Percentiles rank a stretch among this genome's conserved stretches.
Conservation (phyloP, 2,329 filamentous ascomycete genomes). For the Apiospora aurea region DNA sequence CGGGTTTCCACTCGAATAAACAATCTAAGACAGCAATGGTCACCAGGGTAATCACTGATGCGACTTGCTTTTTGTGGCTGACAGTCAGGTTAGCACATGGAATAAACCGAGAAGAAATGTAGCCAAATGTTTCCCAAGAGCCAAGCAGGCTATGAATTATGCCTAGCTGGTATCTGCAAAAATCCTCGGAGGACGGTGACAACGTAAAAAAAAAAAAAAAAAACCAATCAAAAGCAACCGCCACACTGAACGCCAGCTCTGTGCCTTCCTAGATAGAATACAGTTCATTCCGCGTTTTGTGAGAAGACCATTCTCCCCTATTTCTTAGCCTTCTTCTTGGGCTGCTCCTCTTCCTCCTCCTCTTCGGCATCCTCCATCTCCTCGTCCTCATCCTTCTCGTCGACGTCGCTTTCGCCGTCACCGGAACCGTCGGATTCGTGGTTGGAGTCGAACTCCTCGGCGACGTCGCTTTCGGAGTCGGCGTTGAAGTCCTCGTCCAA, state of each 20-base stretch:
- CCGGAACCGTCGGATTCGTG: slow-evolving; percentile 85
- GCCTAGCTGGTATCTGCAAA: neutral
- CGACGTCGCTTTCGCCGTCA: slow-evolving; percentile 69
- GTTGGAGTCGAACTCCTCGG: slow-evolving; percentile 92
- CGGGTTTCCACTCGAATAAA: neutral
- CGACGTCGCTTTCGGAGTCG: slow-evolving; percentile 92
- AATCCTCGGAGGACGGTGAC: neutral
- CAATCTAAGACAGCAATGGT: too few species aligned
- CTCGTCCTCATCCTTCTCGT: slow-evolving; percentile 59
- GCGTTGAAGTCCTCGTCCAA: slow-evolving; percentile 95
- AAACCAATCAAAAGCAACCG: slow-evolving; percentile 2
- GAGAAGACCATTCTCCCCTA: neutral
- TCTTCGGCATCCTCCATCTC: slow-evolving; percentile 53
- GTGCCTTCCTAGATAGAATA: slow-evolving; percentile 16
- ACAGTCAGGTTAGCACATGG: neutral
- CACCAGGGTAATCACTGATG: too few species aligned
- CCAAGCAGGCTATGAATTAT: neutral
- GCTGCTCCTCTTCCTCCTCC: slow-evolving; percentile 46
- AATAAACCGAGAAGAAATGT: neutral
- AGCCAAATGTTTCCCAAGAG: neutral
- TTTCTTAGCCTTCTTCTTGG: slow-evolving; percentile 39
- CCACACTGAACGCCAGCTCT: slow-evolving; percentile 12
- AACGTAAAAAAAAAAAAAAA: neutral
- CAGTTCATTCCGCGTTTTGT: neutral
- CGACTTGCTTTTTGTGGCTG: too few species aligned